phyloP scores from a whole-genome alignment of 371 early-diverging fungal species.

The Syncephalis fuscata region DNA sequence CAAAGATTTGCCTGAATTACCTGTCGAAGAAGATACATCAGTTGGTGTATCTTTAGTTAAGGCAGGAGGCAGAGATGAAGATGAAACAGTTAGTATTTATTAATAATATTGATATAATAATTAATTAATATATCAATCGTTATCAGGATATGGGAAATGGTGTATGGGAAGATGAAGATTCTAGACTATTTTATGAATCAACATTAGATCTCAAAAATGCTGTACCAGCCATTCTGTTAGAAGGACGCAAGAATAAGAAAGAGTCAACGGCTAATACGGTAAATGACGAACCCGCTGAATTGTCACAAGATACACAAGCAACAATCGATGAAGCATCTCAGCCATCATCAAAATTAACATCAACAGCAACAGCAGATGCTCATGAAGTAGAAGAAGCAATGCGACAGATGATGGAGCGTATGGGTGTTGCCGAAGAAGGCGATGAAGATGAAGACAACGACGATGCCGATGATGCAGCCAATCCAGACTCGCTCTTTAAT shows the following conservation, averaged over 20 bases:
- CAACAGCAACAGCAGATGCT: neutral
- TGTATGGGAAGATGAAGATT: constrained; percentile 81
- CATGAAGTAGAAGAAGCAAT: constrained; percentile 9
- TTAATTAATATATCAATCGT: constrained; percentile 2
- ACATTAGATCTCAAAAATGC: constrained; percentile 51
- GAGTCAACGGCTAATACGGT: constrained; percentile 8
- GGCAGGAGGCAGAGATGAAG: constrained; percentile 17
- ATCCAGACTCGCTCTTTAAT: constrained; percentile 13
- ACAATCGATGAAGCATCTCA: no score
- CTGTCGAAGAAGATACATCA: constrained; percentile 33
- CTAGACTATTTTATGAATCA: constrained; percentile 66
- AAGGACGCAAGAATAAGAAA: constrained; percentile 21
- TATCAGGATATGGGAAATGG: constrained; percentile 28
- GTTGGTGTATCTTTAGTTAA: constrained; percentile 24
- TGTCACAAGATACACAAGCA: constrained; percentile 4
- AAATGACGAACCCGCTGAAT: constrained; percentile 5
- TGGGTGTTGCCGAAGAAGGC: constrained; percentile 9
- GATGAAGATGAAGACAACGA: constrained; percentile 2
- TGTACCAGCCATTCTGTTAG: constrained; percentile 66
- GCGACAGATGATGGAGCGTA: constrained; percentile 8
- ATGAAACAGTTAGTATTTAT: constrained; percentile 18
- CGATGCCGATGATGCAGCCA: constrained; percentile 7
- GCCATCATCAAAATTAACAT: no score
- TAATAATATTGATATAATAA: neutral
- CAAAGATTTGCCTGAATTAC: constrained; percentile 56